Evolutionary conservation across 352 stramenopile genomes (phyloP).

Genomic region (Phytophthora sp.): DNA sequence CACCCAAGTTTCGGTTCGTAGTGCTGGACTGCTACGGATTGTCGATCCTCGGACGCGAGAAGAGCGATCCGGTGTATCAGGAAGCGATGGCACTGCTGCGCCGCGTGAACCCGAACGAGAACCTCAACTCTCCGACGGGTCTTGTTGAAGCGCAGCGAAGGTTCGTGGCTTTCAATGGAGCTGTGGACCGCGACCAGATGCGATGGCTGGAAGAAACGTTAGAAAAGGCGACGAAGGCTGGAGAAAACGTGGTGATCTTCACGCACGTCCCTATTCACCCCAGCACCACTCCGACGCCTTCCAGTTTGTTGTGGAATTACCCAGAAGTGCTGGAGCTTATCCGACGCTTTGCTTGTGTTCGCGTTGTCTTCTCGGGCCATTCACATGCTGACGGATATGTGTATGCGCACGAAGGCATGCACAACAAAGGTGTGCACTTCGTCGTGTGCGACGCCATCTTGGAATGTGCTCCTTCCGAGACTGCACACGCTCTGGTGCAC

Average conservation of each 20-base stretch:
- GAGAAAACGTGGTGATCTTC: slow-evolving; percentile 74
- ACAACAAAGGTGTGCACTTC: slow-evolving; percentile 64
- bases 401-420: slow-evolving; percentile 32
- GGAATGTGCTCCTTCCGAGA: slow-evolving; percentile 65
- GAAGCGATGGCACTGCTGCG: slow-evolving; percentile 50
- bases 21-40: slow-evolving; percentile 77
- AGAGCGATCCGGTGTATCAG: slow-evolving; percentile 49
- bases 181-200: slow-evolving; percentile 63
- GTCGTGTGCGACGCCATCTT: slow-evolving; percentile 74
- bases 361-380: slow-evolving; percentile 76
- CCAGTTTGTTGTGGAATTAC: slow-evolving; percentile 83
- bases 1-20: slow-evolving; percentile 60
- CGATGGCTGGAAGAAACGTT: slow-evolving; percentile 58
- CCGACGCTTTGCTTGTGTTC: slow-evolving; percentile 48
- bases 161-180: slow-evolving; percentile 85
- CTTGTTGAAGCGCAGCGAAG: slow-evolving; percentile 48
- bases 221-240: slow-evolving; percentile 16
- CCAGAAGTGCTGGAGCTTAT: slow-evolving; percentile 62
- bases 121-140: slow-evolving; percentile 73
- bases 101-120: slow-evolving; percentile 68
- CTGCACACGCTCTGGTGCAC: slow-evolving; percentile 65
- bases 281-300: slow-evolving; percentile 32
- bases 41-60: slow-evolving; percentile 59
- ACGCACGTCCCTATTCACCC: slow-evolving; percentile 75
- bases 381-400: slow-evolving; percentile 67